Base-by-base conservation (phyloP, 164 flowering plant genomes). In the Pachysandra terminalis region DNA sequence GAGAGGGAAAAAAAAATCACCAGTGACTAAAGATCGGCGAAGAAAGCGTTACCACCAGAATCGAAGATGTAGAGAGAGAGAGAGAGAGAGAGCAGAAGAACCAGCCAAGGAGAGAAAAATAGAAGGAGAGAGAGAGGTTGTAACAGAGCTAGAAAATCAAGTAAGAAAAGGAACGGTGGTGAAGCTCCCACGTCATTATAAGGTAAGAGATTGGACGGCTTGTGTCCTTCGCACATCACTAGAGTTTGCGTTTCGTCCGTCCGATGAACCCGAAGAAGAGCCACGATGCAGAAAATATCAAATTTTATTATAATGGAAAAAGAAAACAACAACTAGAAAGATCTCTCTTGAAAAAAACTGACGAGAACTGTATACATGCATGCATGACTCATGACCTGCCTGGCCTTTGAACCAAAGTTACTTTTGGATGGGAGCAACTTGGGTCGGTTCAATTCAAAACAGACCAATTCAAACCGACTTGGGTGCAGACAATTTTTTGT, bases 151-250 rank as follows among this genome's bases (percentile, higher is more conserved):
- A 56, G 19, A 68, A 63, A 41, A 56, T 53, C 63, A 56, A 64
- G n/a, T 32, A 32, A 55, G 19, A 17, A 63, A 64, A 53, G 22
- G 48, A 64, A 72, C 64, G 79, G 79, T 61, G 56, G 15, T 40
- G 35, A 65, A 40, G 72, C 51, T 25, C 60, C 73, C 79, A 76
- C 75, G 75, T 72, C 67, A 49, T 73, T 56, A 19, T 1, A 27
- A 23, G 40, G 63, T 74, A 59, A 35, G 59, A 45, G 40, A 61
- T 54, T 68, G 13, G 64, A 68, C 61, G 72, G 72, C 63, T 51
- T 48, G 9, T 19, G 23, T 58, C 40, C 40, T 41, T 24, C 61
- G 17, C 63, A 45, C 25, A 65, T 65, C 59, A 17, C 45, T 51
- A 64, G 23, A 27, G 24, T 37, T 6, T 56, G 41, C 37, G 7